Conservation (phyloP, 768 basidiomycete species). For the Lentinula raphanica region DNA sequence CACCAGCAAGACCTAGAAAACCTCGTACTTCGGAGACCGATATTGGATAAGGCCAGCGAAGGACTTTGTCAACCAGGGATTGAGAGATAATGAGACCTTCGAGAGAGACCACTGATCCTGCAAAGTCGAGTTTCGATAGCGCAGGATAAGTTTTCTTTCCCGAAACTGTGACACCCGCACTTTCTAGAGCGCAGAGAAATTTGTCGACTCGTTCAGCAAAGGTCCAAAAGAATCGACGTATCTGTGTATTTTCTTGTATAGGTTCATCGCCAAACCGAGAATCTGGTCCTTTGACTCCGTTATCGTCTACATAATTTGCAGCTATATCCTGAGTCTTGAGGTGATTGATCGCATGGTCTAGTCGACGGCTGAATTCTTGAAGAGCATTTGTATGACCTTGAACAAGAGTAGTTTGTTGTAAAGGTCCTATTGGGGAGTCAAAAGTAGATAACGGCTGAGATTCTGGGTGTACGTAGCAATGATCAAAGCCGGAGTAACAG, state of each 20-base stretch:
- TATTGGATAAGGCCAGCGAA: conserved; percentile 15
- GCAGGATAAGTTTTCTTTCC: conserved; percentile 24
- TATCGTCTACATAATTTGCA: conserved; percentile 19
- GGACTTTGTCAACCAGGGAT: neutral
- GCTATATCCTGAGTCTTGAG: conserved; percentile 4
- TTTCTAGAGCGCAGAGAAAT: no score
- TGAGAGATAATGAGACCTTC: conserved; percentile 21
- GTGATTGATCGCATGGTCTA: conserved; percentile 11
- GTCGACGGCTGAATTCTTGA: conserved; percentile 27
- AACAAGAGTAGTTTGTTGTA: conserved; percentile 18
- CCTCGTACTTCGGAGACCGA: conserved; percentile 16
- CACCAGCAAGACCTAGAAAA: conserved; percentile 22
- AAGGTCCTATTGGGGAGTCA: conserved; percentile 18
- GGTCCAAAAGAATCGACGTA: conserved; percentile 19
- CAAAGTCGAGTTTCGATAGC: conserved; percentile 17
- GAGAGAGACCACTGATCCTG: conserved; percentile 21
- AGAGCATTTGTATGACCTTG: conserved; percentile 31
- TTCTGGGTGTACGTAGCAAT: conserved; percentile 14
- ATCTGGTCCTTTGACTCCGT: conserved; percentile 14
- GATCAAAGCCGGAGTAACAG: conserved; percentile 29
- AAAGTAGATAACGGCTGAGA: conserved; percentile 30
- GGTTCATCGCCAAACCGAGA: conserved; percentile 13
- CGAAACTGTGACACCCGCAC: conserved; percentile 28
- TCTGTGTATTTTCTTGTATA: conserved; percentile 21
- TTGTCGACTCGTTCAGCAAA: conserved; percentile 17